Conservation (phyloP, 805 yeast species). For the Metschnikowia continentalis region DNA sequence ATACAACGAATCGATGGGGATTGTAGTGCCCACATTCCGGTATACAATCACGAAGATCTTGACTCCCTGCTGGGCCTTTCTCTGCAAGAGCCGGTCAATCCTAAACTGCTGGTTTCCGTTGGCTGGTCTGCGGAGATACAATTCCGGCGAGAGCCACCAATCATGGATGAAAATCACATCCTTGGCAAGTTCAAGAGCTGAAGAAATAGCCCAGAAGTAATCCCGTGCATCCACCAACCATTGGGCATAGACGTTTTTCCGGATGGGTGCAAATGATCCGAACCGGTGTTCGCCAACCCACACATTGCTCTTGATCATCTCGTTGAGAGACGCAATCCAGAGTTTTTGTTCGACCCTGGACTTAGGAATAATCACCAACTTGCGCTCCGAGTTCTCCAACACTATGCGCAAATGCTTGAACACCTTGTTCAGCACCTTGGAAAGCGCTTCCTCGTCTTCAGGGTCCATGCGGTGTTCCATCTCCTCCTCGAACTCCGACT, state of each 20-base stretch:
- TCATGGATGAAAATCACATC: conserved; percentile 94
- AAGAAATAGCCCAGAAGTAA: conserved; percentile 92
- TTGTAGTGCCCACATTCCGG: conserved; percentile 89
- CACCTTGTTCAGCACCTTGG: conserved; percentile 39
- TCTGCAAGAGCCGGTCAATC: conserved; percentile 77
- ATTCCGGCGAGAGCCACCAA: conserved; percentile 98
- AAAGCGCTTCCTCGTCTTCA: conserved; percentile 16
- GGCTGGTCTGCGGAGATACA: conserved; percentile 89
- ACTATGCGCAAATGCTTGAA: conserved; percentile 50
- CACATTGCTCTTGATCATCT: conserved; percentile 60
- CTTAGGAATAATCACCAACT: conserved; percentile 64
- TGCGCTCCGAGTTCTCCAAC: conserved; percentile 73
- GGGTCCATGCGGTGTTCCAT: conserved; percentile 21
- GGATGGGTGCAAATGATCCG: conserved; percentile 86
- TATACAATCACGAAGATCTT: conserved; percentile 88
- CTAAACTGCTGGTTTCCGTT: conserved; percentile 94
- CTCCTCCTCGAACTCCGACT: conserved; percentile 45
- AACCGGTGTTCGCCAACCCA: conserved; percentile 81
- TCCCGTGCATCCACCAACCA: conserved; percentile 98
- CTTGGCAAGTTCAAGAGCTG: conserved; percentile 88
- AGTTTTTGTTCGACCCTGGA: conserved; percentile 59
- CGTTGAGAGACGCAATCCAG: conserved; percentile 73
- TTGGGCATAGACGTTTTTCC: conserved; percentile 83
- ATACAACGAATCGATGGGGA: conserved; percentile 90
- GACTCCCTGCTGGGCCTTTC: conserved; percentile 93